Evolutionary conservation across 306 rosid genomes (phyloP).

Genomic region (Lathyrus oleraceus): DNA sequence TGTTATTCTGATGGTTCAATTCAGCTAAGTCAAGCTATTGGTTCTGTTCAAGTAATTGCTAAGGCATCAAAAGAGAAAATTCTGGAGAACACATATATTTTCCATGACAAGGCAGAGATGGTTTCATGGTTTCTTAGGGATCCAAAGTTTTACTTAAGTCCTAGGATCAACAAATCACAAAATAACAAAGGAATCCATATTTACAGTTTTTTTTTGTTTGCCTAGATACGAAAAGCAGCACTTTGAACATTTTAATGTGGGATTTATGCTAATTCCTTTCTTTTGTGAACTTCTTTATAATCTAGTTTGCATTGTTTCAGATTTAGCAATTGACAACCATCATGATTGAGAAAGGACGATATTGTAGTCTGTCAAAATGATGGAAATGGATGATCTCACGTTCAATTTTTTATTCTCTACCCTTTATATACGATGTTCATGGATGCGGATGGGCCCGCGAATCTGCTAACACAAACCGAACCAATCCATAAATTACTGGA

Average conservation of each 20-base stretch:
- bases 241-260: slow-evolving; percentile 8
- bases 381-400: too few relatives aligned
- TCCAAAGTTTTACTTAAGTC: slow-evolving; percentile 65
- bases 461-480: too few relatives aligned
- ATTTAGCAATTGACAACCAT: too few relatives aligned
- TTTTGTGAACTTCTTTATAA: neutral
- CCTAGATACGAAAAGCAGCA: neutral
- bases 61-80: slow-evolving; percentile 72
- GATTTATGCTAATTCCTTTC: neutral
- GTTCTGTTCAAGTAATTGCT: slow-evolving; percentile 83
- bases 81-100: slow-evolving; percentile 85
- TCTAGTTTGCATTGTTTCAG: neutral
- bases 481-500: too few relatives aligned
- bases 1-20: slow-evolving; percentile 38
- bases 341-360: too few relatives aligned
- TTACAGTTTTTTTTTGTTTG: neutral
- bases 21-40: slow-evolving; percentile 87
- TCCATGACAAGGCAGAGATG: slow-evolving; percentile 72
- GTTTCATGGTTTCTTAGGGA: slow-evolving; percentile 74
- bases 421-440: too few relatives aligned
- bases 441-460: too few relatives aligned
- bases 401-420: too few relatives aligned
- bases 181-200: slow-evolving; percentile 27
- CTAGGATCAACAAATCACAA: slow-evolving; percentile 56
- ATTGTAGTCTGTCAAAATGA: too few relatives aligned